Percentiles rank a stretch among this genome's conserved stretches.
These are phyloP conservation scores for Tylopilus vinaceipallidus DNA, from an alignment of 768 basidiomycete genomes.

Conservation along the genomic window DNA sequence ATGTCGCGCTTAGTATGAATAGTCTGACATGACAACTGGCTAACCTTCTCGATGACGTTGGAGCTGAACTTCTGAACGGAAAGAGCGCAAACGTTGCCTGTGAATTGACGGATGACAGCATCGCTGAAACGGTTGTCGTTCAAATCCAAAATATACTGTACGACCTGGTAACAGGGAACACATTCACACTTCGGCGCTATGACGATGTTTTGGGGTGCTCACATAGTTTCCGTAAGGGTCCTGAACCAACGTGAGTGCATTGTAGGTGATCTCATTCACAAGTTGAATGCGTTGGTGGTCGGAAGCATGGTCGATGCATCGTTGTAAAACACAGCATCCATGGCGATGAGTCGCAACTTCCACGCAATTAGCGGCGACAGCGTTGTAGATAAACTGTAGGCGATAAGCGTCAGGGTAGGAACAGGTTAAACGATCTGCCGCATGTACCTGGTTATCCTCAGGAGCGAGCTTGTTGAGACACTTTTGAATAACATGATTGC, in stretches of 20 bases:
- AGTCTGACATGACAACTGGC: slow-evolving; percentile 1
- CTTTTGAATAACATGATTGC: slow-evolving; percentile 98
- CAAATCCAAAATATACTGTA: slow-evolving; percentile 97
- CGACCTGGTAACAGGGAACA: slow-evolving; percentile 53
- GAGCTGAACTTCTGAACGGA: slow-evolving; percentile 99
- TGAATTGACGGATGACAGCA: slow-evolving; percentile 94
- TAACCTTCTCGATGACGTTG: slow-evolving; percentile 95
- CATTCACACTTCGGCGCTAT: not conserved
- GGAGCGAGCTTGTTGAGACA: slow-evolving; percentile 97
- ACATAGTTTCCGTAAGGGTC: slow-evolving; percentile 96
- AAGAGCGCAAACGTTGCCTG: slow-evolving; percentile 95
- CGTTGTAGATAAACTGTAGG: slow-evolving; percentile 93
- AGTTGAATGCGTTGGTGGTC: slow-evolving; percentile 94
- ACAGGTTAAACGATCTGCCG: not conserved
- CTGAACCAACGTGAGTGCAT: slow-evolving; percentile 95
- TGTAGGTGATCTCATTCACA: slow-evolving; percentile 98
- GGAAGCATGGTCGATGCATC: slow-evolving; percentile 97
- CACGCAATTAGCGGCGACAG: slow-evolving; percentile 97
- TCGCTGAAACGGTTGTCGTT: slow-evolving; percentile 99
- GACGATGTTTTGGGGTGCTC: slow-evolving; percentile 24
- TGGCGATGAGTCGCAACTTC: slow-evolving; percentile 98
- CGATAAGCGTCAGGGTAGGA: not conserved
- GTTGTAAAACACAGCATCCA: slow-evolving; percentile 96
- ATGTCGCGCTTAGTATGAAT: not conserved
- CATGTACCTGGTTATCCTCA: slow-evolving; percentile 90